phyloP scores from a whole-genome alignment of 495 filamentous ascomycete genomes.

The Neurospora sp. region DNA sequence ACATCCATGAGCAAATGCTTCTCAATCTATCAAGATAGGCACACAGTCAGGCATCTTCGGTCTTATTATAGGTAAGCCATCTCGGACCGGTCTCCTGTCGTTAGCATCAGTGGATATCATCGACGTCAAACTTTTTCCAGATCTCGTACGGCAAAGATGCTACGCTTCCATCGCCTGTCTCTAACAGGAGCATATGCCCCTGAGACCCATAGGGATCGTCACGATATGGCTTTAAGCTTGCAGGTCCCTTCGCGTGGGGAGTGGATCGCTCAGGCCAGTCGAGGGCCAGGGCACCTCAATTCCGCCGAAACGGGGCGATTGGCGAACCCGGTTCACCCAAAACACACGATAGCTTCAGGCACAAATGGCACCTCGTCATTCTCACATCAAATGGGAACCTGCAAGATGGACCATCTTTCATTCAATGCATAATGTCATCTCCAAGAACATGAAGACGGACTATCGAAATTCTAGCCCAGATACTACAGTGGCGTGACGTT shows the following conservation, averaged over 20 bases:
- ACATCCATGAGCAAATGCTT: not conserved
- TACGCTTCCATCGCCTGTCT: not conserved
- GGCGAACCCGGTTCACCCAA: not conserved
- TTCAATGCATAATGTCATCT: not conserved
- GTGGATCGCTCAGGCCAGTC: not conserved
- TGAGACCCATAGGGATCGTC: not conserved
- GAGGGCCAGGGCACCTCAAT: not conserved
- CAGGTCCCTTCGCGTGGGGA: not conserved
- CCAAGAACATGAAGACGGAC: not conserved
- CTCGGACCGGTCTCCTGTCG: not conserved
- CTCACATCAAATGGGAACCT: not conserved
- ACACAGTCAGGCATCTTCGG: not conserved
- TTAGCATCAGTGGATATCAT: not conserved
- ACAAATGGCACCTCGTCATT: not conserved
- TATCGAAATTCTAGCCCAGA: not conserved
- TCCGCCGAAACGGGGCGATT: not conserved
- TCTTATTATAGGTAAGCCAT: not conserved
- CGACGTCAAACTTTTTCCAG: not conserved
- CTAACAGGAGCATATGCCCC: not conserved
- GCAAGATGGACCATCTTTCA: not conserved
- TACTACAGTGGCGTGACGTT: not conserved
- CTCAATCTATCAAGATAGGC: not conserved
- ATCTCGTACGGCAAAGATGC: not conserved
- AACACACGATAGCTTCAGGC: not conserved
- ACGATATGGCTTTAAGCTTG: not conserved